Conservation (phyloP, 2,329 filamentous ascomycete genomes). For the Laburnicola sp. region DNA sequence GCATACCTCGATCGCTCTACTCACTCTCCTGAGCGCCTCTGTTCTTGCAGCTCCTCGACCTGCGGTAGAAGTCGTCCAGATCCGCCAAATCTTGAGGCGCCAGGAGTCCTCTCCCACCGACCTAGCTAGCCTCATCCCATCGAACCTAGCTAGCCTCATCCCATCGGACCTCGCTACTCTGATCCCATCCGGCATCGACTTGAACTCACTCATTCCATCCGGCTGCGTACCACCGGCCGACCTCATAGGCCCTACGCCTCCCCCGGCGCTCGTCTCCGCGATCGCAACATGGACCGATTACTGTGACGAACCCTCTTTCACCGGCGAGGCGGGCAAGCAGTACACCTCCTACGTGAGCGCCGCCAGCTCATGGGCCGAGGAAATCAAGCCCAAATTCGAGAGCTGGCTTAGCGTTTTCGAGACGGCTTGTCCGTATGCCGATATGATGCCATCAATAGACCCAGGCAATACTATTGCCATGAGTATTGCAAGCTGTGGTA, state of each 20-base stretch:
- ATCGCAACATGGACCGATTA: constrained; percentile 3
- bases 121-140: not conserved
- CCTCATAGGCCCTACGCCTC: not conserved
- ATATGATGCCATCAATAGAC: too few species aligned
- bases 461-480: too few species aligned
- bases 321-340: constrained; percentile 2
- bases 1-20: constrained; percentile 4
- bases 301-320: constrained; percentile 8
- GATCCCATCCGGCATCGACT: not conserved
- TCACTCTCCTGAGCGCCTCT: constrained; percentile 1
- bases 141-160: too few species aligned
- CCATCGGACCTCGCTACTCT: not conserved
- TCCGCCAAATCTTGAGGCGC: constrained; percentile 9
- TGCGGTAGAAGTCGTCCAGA: constrained; percentile 9
- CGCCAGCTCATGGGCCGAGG: not conserved
- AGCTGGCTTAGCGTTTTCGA: constrained; percentile 3
- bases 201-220: constrained; percentile 1
- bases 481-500: too few species aligned
- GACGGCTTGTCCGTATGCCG: constrained; percentile 10
- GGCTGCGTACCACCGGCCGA: constrained; percentile 1
- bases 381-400: constrained; percentile 1
- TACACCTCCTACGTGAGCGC: constrained; percentile 9
- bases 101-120: constrained; percentile 3
- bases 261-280: constrained; percentile 6
- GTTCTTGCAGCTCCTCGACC: constrained; percentile 9